Evolutionary conservation across 768 basidiomycete genomes (phyloP), one percentile per base, ranked within the genome.

Genomic region (Psilocybe cyanescens): DNA sequence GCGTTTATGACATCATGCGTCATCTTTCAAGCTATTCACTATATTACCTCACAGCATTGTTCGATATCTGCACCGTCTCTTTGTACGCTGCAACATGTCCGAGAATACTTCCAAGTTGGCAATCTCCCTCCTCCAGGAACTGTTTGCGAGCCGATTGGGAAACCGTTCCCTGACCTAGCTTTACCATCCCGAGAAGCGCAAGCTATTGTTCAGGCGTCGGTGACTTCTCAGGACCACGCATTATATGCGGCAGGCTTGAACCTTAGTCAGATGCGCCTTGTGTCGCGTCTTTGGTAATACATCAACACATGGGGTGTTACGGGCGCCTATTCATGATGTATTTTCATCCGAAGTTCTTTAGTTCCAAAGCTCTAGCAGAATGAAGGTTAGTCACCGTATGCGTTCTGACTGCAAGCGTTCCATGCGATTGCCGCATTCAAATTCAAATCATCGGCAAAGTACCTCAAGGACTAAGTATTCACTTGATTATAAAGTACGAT

Each of bases 101-200:
- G 74, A 8, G 67, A 69, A 1, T 83, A 83, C 63, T 80, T 83
- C 55, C 55, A 67, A 1, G 58, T 75, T 8, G 81, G 83, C 1
- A 74, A 69, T 1, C 66, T 83, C 1, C 83, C 83, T 1, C 59
- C 65, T 14, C 68, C 71, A 8, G 79, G 72, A 4, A 81, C 79
- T 3, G 66, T 81, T 4, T 84, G 83, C 59, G 58, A 76, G 2
- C 68, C 76, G 3, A 63, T 74, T 17, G 62, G 59, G 17, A 55
- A 68, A 4, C 71, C 72, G 4, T 78, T 78, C 60, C 65, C 69
- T 12, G 12, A 41, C 1, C 24, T 47, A 6, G 54, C 7, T 47
- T 45, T 41, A 35, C 12, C 4, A 8, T 29, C 33, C 9, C 41
- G 4, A n/a, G 14, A 8, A 11, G 41, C 14, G 11, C 41, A 44